phyloP scores from a whole-genome alignment of 345 rosid species.

The Camelina laxa region DNA sequence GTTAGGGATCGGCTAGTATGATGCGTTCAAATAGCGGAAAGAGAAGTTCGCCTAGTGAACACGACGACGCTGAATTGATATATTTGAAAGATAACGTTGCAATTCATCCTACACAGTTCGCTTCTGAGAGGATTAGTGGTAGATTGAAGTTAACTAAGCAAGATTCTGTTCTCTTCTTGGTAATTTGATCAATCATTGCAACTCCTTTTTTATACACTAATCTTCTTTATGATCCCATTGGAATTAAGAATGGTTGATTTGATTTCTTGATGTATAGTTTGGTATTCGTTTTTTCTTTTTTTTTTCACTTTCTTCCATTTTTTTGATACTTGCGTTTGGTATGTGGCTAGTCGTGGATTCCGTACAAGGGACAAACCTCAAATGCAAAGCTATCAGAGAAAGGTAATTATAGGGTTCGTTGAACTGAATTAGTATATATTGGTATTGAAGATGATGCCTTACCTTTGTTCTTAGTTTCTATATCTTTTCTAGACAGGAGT shows the following conservation, averaged over 20 bases:
- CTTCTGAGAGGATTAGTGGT: conserved; percentile 91
- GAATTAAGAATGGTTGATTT: background rate
- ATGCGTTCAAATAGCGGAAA: conserved; percentile 66
- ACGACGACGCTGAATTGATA: conserved; percentile 74
- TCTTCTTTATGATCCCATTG: conserved; percentile 6
- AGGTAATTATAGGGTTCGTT: conserved; percentile 52
- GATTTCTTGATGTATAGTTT: conserved; percentile 17
- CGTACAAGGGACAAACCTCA: conserved; percentile 78
- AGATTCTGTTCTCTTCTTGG: conserved; percentile 74
- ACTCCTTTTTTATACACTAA: background rate
- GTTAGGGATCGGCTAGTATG: conserved; percentile 77
- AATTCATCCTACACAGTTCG: conserved; percentile 90
- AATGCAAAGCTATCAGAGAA: conserved; percentile 75
- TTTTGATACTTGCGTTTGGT: background rate
- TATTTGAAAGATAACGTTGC: conserved; percentile 81
- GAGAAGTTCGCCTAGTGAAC: conserved; percentile 62
- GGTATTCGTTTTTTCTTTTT: background rate
- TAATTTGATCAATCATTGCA: conserved; percentile 33
- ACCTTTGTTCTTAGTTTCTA: conserved; percentile 12
- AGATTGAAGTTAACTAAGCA: conserved; percentile 88
- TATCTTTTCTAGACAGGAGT: conserved; percentile 67
- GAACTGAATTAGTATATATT: background rate
- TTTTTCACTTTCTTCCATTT: background rate
- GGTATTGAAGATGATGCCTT: conserved; percentile 12
- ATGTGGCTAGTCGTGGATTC: conserved; percentile 78